Conservation (phyloP, 2,329 filamentous ascomycete genomes). For the Dendrostoma leiphaemia region DNA sequence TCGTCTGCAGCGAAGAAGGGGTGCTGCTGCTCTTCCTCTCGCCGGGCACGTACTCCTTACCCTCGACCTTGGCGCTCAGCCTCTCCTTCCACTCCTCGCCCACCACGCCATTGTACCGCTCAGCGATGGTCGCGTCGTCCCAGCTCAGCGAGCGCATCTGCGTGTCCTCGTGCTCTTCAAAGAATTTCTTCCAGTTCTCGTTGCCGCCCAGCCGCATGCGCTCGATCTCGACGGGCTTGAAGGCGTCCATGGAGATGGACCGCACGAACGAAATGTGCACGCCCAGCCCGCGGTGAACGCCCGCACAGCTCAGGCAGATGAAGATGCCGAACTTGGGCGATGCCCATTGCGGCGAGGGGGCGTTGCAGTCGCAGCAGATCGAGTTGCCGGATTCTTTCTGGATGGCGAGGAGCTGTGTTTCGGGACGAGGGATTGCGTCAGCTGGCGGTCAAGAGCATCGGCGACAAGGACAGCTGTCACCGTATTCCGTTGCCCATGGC, state of each 20-base stretch:
- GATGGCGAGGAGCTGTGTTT: constrained; percentile 74
- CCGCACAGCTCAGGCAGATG: constrained; percentile 95
- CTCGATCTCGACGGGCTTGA: constrained; percentile 89
- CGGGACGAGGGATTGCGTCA: constrained; percentile 16
- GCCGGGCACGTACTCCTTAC: constrained; percentile 76
- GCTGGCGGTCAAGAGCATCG: neutral
- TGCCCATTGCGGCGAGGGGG: constrained; percentile 97
- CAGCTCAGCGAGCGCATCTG: constrained; percentile 68
- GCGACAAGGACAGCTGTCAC: neutral
- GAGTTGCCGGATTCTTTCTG: constrained; percentile 90
- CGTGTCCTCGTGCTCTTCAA: constrained; percentile 68
- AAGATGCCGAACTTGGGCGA: constrained; percentile 97
- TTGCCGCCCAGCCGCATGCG: constrained; percentile 94
- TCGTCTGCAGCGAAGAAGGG: constrained; percentile 13
- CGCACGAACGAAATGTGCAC: constrained; percentile 99
- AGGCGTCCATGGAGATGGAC: constrained; percentile 97
- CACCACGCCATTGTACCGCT: constrained; percentile 84
- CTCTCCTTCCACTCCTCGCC: constrained; percentile 96
- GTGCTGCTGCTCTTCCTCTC: constrained; percentile 47
- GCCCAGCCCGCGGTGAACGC: constrained; percentile 88
- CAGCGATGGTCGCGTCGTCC: constrained; percentile 85
- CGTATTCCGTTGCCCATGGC: neutral
- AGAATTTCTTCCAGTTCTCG: constrained; percentile 82
- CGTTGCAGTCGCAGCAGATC: constrained; percentile 90
- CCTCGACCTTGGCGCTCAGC: constrained; percentile 83